phyloP scores from a whole-genome alignment of 176 grass and related monocot species.

The barley (Hordeum vulgare) region DNA sequence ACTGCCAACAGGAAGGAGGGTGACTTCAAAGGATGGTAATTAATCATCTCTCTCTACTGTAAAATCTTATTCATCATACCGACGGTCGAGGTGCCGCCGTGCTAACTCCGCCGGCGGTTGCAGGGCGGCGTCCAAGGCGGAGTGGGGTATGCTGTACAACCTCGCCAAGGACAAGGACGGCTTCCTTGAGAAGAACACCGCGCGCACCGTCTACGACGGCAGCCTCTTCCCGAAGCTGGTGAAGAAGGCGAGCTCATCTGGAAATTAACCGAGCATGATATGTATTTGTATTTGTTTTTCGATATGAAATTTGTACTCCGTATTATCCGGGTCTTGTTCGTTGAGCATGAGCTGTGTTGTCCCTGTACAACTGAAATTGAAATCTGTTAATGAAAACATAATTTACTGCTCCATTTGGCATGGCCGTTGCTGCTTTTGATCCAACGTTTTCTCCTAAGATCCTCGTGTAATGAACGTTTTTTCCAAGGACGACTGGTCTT shows the following conservation, averaged over 20 bases:
- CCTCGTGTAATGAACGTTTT: background rate
- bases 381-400: background rate
- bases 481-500: background rate
- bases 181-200: conserved; percentile 40
- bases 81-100: background rate
- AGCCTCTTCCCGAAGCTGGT: conserved; percentile 46
- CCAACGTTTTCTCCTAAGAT: background rate
- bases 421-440: background rate
- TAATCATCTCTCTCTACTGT: background rate
- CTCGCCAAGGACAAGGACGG: conserved; percentile 65
- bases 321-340: background rate
- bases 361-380: background rate
- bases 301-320: background rate
- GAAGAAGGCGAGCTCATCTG: background rate
- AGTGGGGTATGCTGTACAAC: conserved; percentile 44
- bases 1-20: conserved; percentile 30
- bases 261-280: background rate
- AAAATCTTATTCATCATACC: background rate
- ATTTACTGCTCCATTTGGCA: background rate
- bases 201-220: conserved; percentile 53
- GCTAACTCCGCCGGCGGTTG: background rate
- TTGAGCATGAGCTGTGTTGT: background rate
- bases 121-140: conserved; percentile 42
- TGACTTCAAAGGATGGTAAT: conserved; percentile 48
- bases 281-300: background rate